Evolutionary conservation across 2,329 filamentous ascomycete genomes (phyloP).

Genomic region (Stromatinia cepivora): DNA sequence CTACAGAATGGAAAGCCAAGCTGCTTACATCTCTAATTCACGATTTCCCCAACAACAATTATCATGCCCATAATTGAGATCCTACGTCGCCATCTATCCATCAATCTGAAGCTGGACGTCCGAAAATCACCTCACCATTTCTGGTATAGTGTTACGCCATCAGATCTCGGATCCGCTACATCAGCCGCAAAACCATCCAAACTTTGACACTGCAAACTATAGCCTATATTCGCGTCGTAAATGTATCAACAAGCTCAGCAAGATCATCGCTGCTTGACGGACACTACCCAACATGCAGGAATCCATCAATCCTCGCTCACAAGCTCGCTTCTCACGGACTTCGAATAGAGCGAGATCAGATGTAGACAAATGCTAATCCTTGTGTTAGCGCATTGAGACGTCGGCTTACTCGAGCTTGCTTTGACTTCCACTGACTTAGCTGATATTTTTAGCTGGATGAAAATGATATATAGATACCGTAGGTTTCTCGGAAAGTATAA

Average conservation of each 20-base stretch:
- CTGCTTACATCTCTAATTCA: not conserved
- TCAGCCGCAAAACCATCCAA: slow-evolving; percentile 6
- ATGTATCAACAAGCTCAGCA: not conserved
- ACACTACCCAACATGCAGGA: not conserved
- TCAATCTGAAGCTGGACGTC: slow-evolving; percentile 19
- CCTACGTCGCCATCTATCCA: not conserved
- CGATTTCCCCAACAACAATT: not conserved
- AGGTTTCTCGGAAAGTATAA: not conserved
- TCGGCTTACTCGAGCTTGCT: slow-evolving; percentile 8
- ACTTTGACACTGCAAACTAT: slow-evolving; percentile 5
- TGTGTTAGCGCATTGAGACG: slow-evolving; percentile 10
- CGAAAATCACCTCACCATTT: not conserved
- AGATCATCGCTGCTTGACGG: slow-evolving; percentile 1
- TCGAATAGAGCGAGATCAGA: slow-evolving; percentile 15
- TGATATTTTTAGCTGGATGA: not conserved
- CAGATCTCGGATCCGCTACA: slow-evolving; percentile 11
- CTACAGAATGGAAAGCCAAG: not conserved
- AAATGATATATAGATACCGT: slow-evolving; percentile 10
- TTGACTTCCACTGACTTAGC: slow-evolving; percentile 17
- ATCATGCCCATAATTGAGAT: not conserved
- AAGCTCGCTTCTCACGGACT: slow-evolving; percentile 17
- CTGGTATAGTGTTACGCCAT: not conserved
- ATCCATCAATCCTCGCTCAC: not conserved
- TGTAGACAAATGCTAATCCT: not conserved
- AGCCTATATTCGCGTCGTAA: not conserved